These are phyloP conservation scores for Deuterostichococcus epilithicus DNA, from an alignment of 139 green algal species.

Conservation along the genomic window DNA sequence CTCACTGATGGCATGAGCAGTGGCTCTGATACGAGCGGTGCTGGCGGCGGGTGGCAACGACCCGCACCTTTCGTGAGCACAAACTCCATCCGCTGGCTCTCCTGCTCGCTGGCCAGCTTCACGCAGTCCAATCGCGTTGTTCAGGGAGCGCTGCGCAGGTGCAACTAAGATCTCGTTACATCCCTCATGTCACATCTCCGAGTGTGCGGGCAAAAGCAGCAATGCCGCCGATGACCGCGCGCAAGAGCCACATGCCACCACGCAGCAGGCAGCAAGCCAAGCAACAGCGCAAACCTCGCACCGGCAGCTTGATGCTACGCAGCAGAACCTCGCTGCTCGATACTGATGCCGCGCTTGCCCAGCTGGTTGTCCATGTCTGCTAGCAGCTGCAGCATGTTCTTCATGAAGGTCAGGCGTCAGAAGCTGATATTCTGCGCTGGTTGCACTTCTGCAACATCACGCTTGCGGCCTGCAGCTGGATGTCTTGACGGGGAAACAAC, in stretches of 20 bases:
- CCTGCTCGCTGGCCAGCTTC: slow-evolving; percentile 26
- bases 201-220: too few species aligned
- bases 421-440: background rate
- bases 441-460: background rate
- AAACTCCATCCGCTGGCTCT: slow-evolving; percentile 31
- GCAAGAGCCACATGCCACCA: slow-evolving; percentile 10
- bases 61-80: slow-evolving; percentile 14
- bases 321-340: slow-evolving; percentile 24
- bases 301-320: slow-evolving; percentile 11
- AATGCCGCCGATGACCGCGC: too few species aligned
- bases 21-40: too few species aligned
- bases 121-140: slow-evolving; percentile 16
- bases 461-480: background rate
- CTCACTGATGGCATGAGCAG: too few species aligned
- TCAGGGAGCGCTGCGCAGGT: background rate
- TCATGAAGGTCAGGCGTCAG: background rate
- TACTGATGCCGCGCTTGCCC: background rate
- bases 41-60: too few species aligned
- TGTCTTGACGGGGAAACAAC: too few species aligned
- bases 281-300: slow-evolving; percentile 18
- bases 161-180: slow-evolving; percentile 14
- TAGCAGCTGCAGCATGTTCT: slow-evolving; percentile 17
- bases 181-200: slow-evolving; percentile 12
- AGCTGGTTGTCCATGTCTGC: slow-evolving; percentile 5
- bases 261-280: slow-evolving; percentile 12